Evolutionary conservation across 495 filamentous ascomycete species (phyloP).

Genomic region (Neurospora sp.): DNA sequence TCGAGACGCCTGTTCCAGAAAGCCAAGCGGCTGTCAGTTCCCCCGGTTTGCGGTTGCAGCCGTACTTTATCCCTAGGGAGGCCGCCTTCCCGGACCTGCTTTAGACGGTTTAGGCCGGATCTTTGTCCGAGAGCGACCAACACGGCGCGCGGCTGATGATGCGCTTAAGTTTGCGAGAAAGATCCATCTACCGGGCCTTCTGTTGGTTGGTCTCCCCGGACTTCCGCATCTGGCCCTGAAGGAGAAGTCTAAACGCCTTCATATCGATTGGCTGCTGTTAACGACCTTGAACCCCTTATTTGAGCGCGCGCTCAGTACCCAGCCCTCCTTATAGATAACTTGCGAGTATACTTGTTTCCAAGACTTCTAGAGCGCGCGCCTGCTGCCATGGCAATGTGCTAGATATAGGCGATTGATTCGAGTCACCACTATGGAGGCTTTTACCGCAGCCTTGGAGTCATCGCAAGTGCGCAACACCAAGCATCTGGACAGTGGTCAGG

Average conservation of each 20-base stretch:
- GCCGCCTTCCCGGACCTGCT: background rate
- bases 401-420: background rate
- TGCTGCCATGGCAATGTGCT: conserved; percentile 8
- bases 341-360: background rate
- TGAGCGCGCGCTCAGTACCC: background rate
- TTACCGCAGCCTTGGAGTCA: background rate
- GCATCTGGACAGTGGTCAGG: background rate
- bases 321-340: background rate
- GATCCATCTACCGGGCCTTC: background rate
- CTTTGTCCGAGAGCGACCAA: conserved; percentile 1
- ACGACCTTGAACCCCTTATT: background rate
- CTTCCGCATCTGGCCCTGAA: background rate
- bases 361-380: conserved; percentile 22
- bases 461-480: background rate
- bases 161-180: conserved; percentile 13
- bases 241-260: background rate
- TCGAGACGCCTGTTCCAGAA: background rate
- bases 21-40: background rate
- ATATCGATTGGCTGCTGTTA: conserved; percentile 14
- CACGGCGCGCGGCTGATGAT: conserved; percentile 20
- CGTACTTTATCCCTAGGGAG: conserved; percentile 5
- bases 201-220: conserved; percentile 12
- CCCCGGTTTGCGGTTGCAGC: background rate
- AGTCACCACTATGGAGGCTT: background rate
- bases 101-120: background rate